Percentiles rank a stretch among this genome's conserved stretches.
phyloP scores from a whole-genome alignment of 2,329 filamentous ascomycete species.

The Alternaria dauci region DNA sequence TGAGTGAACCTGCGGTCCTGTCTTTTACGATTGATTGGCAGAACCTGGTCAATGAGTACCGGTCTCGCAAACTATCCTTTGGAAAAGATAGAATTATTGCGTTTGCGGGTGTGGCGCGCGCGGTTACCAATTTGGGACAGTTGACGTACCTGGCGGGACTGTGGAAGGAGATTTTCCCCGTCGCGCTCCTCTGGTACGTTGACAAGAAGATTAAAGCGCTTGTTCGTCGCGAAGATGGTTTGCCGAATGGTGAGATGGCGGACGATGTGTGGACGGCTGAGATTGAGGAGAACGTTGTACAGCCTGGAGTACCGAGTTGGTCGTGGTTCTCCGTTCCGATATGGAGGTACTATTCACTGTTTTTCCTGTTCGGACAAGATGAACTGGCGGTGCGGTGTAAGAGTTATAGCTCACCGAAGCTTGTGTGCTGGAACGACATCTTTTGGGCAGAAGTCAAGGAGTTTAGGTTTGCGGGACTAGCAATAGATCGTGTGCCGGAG shows the following conservation, averaged over 20 bases:
- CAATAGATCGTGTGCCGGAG: neutral
- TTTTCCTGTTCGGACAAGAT: conserved; percentile 3
- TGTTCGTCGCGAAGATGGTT: neutral
- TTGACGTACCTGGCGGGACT: conserved; percentile 20
- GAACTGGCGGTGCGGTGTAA: neutral
- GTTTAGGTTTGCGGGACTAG: neutral
- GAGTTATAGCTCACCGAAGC: neutral
- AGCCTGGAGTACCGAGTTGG: conserved; percentile 8
- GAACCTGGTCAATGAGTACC: conserved; percentile 15
- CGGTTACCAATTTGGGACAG: neutral
- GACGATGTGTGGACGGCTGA: neutral
- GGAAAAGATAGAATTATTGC: conserved; percentile 18
- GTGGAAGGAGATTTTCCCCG: conserved; percentile 9
- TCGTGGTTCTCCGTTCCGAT: conserved; percentile 15
- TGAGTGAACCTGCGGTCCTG: neutral
- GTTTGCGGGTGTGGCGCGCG: conserved; percentile 18
- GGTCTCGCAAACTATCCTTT: neutral
- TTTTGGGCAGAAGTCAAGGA: neutral
- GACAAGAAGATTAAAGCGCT: neutral
- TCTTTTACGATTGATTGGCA: conserved; percentile 11
- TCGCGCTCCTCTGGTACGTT: conserved; percentile 17
- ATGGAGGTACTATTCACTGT: conserved; percentile 2
- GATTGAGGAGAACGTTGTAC: neutral
- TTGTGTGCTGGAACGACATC: conserved; percentile 5
- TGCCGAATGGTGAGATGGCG: neutral